Evolutionary conservation across 768 basidiomycete genomes (phyloP), one percentile per base, ranked within the genome.

Genomic region (Boletus fagicola): DNA sequence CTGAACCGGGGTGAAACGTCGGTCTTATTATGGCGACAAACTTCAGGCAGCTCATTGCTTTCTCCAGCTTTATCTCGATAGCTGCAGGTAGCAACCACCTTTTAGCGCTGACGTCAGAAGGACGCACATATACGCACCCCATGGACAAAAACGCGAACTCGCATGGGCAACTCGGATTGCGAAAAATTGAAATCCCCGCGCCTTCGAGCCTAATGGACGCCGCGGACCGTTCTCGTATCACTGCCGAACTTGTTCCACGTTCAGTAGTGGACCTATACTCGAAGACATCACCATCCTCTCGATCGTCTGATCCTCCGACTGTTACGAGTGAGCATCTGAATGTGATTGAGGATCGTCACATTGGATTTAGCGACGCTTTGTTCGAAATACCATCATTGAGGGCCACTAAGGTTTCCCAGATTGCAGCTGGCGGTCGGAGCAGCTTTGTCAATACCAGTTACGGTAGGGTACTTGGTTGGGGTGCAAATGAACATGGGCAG

Each of bases 401-500:
- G 48, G 87, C 82, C 1, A 71, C 93, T 6, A 69, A 81, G 24
- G 76, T 90, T 44, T 80, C 78, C 20, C 86, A 92, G 70, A 77
- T 93, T 44, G 85, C 85, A 30, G 83, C 92, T 26, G 92, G 92
- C 3, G 76, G 78, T 39, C 79, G 85, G 53, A 85, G 81, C 47
- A 93, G 89, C 64, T 92, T 91, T 65, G 86, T 80, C 11, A 77
- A 84, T 26, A 92, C 92, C 0, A 64, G 73, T 7, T 72, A 76
- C 3, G 94, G 93, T 2, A 77, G 84, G 53, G 89, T 95, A 11
- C 80, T 98, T 20, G 92, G 86, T 0, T 96, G 90, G 84, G 94
- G 94, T 45, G 91, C 91, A 1, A 96, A 97, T 68, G 86, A 90
- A 61, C 88, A 80, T 63, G 93, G 93, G 88, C 88, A 62, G 51